These are phyloP conservation scores for Alectoria sarmentosa DNA, from an alignment of 495 filamentous ascomycete species.

Conservation along the genomic window DNA sequence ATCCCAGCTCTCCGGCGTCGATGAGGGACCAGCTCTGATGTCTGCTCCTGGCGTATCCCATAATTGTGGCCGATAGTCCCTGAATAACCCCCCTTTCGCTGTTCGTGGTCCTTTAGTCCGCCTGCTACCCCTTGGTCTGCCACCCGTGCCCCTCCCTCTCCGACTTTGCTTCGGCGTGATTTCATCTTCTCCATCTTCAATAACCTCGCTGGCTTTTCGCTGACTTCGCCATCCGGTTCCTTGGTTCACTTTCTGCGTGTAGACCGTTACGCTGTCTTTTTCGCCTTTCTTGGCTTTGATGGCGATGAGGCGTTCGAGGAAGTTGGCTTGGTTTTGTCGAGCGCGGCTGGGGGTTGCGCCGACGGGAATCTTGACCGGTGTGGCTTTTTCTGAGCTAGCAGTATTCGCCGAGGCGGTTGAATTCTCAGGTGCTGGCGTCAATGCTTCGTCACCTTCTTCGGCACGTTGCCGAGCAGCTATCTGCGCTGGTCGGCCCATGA, in stretches of 20 bases:
- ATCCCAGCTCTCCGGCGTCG: conserved; percentile 13
- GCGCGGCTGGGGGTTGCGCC: conserved; percentile 4
- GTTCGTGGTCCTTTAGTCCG: neutral
- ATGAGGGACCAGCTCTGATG: neutral
- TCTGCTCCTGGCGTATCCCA: conserved; percentile 13
- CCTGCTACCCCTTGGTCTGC: conserved; percentile 6
- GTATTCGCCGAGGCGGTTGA: neutral
- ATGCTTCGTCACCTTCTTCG: neutral
- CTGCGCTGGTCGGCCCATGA: conserved; percentile 40
- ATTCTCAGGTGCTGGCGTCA: neutral
- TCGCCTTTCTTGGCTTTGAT: conserved; percentile 41
- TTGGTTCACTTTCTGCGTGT: conserved; percentile 10
- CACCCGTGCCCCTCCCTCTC: neutral
- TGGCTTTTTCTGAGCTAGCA: neutral
- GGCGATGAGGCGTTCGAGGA: conserved; percentile 38
- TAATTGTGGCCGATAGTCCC: conserved; percentile 12
- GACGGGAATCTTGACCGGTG: conserved; percentile 13
- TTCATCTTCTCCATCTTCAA: neutral
- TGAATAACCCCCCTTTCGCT: conserved; percentile 14
- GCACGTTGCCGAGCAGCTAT: conserved; percentile 23
- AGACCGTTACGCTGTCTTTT: conserved; percentile 34
- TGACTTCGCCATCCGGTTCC: conserved; percentile 21
- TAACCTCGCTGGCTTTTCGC: conserved; percentile 3
- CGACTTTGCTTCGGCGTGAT: neutral
- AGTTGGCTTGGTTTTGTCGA: conserved; percentile 37